A percentile compares a stretch with the other conserved stretches of the same genome.
Conservation (phyloP, 2,329 filamentous ascomycete species). For the Clonostachys sp. region DNA sequence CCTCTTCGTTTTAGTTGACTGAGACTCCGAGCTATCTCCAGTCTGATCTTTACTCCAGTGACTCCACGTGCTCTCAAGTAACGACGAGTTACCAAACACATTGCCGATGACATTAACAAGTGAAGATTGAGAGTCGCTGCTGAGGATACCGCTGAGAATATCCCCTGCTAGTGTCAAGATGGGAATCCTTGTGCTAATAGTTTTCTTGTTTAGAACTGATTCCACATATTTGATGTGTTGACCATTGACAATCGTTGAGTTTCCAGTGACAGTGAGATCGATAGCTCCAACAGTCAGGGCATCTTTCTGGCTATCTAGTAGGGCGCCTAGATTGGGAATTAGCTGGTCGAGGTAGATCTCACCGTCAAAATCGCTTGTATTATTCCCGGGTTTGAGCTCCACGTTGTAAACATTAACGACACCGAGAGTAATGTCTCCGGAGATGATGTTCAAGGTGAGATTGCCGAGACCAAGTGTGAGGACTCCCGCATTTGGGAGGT, state of each 20-base stretch:
- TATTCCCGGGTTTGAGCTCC: conserved; percentile 34
- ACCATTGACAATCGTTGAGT: conserved; percentile 32
- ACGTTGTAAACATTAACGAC: conserved; percentile 30
- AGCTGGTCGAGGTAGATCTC: conserved; percentile 32
- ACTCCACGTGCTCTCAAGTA: conserved; percentile 25
- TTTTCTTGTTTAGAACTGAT: conserved; percentile 31
- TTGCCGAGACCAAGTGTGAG: conserved; percentile 39
- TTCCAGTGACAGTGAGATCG: conserved; percentile 32
- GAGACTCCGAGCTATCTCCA: not conserved
- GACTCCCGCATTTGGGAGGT: conserved; percentile 37
- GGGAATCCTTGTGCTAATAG: conserved; percentile 24
- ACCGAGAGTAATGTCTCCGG: conserved; percentile 32
- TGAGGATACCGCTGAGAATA: conserved; percentile 26
- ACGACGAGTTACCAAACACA: conserved; percentile 30
- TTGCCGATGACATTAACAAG: conserved; percentile 26
- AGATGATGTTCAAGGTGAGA: conserved; percentile 36
- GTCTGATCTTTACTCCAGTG: conserved; percentile 21
- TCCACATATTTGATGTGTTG: conserved; percentile 38
- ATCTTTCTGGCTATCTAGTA: conserved; percentile 28
- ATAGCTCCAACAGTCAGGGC: conserved; percentile 32
- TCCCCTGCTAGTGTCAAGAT: conserved; percentile 31
- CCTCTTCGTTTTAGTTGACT: too few relatives aligned
- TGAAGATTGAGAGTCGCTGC: conserved; percentile 14
- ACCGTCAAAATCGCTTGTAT: conserved; percentile 31
- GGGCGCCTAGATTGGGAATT: conserved; percentile 30